Base-by-base conservation (phyloP, 805 yeast species). In the Candida xyloterini region DNA sequence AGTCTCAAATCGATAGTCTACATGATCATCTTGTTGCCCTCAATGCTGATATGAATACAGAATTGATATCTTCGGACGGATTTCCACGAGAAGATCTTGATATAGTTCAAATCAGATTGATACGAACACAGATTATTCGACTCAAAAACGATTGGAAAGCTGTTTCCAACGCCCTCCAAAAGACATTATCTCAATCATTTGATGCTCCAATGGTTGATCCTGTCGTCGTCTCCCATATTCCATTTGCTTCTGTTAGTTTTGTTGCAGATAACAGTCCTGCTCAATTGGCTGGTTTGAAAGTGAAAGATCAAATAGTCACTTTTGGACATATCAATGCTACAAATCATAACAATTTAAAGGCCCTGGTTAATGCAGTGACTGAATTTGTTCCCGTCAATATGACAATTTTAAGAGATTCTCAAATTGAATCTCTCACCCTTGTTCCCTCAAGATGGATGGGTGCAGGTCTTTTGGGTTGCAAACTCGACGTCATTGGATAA, bases 61-160 rank as follows among this genome's bases (percentile, higher is more conserved):
- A 79, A 0, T 60, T 91, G 42, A 62, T 85, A 2, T 76, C 83
- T 0, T 43, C 53, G 0, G 95, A 91, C 54, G 96, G 97, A 15
- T 91, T 76, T 52, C 99, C 99, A 1, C 66, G 97, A 30, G 60
- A 68, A 13, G 97, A 91, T 55, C 71, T 91, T 20, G 95, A 91
- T 53, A 84, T 91, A 4, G 77, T 88, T 2, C 74, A 73, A 36
- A 68, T 88, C 10, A 66, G 95, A 38, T 58, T 74, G 8, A 56
- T 80, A 1, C 65, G 96, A 43, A 73, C 79, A 8, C 74, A 73
- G 52, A 77, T 90, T 23, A 78, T 84, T 25, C 67, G 84, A 37
- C 65, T 84, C 27, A 68, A 81, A 42, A 90, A 88, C 53, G 97
- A 91, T 60, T 68, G 80, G 47, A 68, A 67, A 33, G 57, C 53